Conservation (phyloP, 495 filamentous ascomycete species). For the Pseudomonodictys pantanalensis region DNA sequence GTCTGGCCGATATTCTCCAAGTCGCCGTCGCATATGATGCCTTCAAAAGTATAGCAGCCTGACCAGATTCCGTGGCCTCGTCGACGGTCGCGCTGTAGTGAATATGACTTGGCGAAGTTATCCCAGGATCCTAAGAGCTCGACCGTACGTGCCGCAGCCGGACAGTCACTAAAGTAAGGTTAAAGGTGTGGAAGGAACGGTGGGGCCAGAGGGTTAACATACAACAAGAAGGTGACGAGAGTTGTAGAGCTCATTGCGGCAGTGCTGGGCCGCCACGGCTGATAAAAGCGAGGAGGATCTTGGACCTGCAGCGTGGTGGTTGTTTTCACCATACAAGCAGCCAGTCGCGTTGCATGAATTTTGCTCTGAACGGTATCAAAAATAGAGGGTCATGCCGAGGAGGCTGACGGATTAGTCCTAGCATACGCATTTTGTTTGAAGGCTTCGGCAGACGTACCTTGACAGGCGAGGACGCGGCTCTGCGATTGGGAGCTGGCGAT, state of each 20-base stretch:
- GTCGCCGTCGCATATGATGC: conserved; percentile 80
- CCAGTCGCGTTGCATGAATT: conserved; percentile 20
- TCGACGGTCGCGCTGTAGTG: conserved; percentile 71
- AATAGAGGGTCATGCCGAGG: conserved; percentile 10
- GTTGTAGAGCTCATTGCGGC: conserved; percentile 38
- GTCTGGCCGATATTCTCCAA: conserved; percentile 49
- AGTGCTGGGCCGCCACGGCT: conserved; percentile 3
- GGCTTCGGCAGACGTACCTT: conserved; percentile 6
- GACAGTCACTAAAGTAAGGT: conserved; percentile 53
- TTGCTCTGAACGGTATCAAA: conserved; percentile 5
- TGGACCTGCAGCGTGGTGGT: neutral
- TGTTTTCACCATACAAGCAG: neutral
- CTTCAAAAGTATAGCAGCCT: conserved; percentile 78
- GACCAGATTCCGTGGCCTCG: conserved; percentile 72
- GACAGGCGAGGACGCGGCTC: neutral
- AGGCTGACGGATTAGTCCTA: neutral
- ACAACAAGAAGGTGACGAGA: conserved; percentile 43
- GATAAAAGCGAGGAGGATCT: conserved; percentile 7
- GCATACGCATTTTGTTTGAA: conserved; percentile 16
- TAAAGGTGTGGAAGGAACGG: neutral
- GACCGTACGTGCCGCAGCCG: conserved; percentile 65
- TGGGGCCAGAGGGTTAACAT: conserved; percentile 13
- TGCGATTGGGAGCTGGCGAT: conserved; percentile 11
- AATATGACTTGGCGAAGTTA: conserved; percentile 75
- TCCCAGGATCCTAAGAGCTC: conserved; percentile 90